Base-by-base conservation (phyloP, 768 basidiomycete genomes). In the Chalciporus chontae region DNA sequence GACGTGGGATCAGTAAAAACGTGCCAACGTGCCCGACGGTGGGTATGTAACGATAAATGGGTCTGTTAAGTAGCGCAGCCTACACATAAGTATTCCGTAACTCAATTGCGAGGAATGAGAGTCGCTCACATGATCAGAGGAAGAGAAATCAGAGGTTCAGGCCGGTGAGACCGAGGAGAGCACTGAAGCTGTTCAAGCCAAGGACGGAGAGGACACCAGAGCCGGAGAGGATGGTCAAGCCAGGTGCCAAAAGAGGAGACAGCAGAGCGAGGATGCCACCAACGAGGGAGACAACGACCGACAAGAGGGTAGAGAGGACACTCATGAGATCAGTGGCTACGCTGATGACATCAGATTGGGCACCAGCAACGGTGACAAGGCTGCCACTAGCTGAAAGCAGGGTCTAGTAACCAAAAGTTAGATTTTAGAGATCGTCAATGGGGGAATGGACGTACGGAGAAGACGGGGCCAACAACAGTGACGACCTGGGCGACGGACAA, bases 401-500 rank as follows among this genome's bases (percentile, higher is more conserved):
- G 9, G 60, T 24, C 69, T 71, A 37, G 8, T 4, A 38, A 9
- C 9, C 15, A 24, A 23, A 11, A 7, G 7, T 54, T 7, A 48
- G 42, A 3, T 8, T 34, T 3, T 5, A 18, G 1, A 10, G n/a
- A 40, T 17, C 1, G 15, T n/a, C 19, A 11, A 19, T 17, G 5
- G 6, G n/a, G 1, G 19, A 11, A 21, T 9, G 31, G 3, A 58
- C 61, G 24, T 36, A 70, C 67, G 15, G 36, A 43, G 6, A 70
- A 8, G 19, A 63, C 50, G 23, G 11, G 47, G 17, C 52, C 61
- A 46, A 73, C 45, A 38, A 67, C 37, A 29, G 40, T 3, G 3
- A 62, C 64, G 26, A 73, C 43, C 3, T 57, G 55, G 2, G 51
- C 13, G 18, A 71, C 64, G 6, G 64, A 63, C 58, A 69, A 37